Evolutionary conservation across 129 eudicot genomes (phyloP).

Genomic region (Chrysanthemum seticuspe): DNA sequence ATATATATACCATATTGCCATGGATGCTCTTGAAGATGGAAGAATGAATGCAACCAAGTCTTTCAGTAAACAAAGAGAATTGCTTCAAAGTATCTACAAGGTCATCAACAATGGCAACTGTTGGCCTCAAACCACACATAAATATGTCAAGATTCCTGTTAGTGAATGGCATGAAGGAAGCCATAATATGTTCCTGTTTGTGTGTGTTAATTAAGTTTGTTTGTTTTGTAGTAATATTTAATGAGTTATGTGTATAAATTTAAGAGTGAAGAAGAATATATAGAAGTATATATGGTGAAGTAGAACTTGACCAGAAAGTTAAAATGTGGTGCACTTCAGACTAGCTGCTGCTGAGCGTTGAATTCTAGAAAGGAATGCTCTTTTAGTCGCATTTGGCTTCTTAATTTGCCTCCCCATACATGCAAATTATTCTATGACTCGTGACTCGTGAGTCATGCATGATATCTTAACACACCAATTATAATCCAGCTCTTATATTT

Average conservation of each 20-base stretch:
- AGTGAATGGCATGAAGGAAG: conserved; percentile 67
- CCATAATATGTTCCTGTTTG: conserved; percentile 25
- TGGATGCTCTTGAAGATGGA: conserved; percentile 67
- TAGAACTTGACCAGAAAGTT: conserved; percentile 16
- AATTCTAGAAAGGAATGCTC: conserved; percentile 39
- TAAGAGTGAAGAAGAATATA: background rate
- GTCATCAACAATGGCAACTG: conserved; percentile 50
- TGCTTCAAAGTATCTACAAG: conserved; percentile 51
- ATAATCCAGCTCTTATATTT: background rate
- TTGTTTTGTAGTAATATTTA: too few species aligned
- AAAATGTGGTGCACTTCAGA: background rate
- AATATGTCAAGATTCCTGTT: conserved; percentile 57
- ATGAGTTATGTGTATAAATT: background rate
- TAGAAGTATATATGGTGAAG: background rate
- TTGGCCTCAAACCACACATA: conserved; percentile 50
- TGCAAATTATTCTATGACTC: too few species aligned
- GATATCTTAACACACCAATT: too few species aligned
- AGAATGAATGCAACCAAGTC: conserved; percentile 67
- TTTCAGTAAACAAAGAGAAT: conserved; percentile 45
- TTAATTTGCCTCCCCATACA: conserved; percentile 5
- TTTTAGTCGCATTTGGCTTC: conserved; percentile 38
- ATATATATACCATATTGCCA: conserved; percentile 62
- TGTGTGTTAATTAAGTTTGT: background rate
- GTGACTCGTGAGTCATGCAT: too few species aligned
- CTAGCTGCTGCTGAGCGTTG: conserved; percentile 17